Conservation (phyloP, 108 stramenopile genomes). For the Discostella stelligeroides region DNA sequence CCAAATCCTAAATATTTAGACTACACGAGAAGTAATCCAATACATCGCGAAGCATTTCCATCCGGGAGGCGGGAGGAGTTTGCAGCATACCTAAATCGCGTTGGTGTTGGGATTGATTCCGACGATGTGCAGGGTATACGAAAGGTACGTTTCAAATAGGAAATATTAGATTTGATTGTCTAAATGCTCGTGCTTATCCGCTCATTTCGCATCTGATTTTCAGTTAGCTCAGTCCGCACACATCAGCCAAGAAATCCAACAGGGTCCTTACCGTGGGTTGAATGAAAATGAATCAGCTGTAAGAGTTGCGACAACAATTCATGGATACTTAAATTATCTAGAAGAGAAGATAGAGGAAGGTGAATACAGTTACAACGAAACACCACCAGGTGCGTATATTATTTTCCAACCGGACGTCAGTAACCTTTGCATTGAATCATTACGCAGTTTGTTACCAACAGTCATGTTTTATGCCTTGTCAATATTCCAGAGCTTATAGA, state of each 20-base stretch:
- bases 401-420: too few species aligned
- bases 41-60: constrained; percentile 30
- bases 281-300: constrained; percentile 75
- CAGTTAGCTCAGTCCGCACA: constrained; percentile 83
- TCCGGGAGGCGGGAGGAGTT: constrained; percentile 60
- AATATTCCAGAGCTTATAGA: constrained; percentile 55
- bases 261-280: constrained; percentile 76
- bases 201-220: not conserved
- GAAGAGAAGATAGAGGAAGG: constrained; percentile 57
- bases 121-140: constrained; percentile 83
- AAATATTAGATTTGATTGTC: not conserved
- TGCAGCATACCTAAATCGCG: constrained; percentile 53
- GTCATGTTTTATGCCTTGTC: not conserved
- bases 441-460: too few species aligned
- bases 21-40: constrained; percentile 40
- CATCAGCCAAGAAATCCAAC: constrained; percentile 58
- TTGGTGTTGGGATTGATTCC: constrained; percentile 56
- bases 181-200: not conserved
- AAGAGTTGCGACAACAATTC: constrained; percentile 75
- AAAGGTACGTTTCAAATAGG: constrained; percentile 41
- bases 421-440: too few species aligned
- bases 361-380: constrained; percentile 48
- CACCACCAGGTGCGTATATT: constrained; percentile 36
- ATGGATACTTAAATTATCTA: constrained; percentile 77
- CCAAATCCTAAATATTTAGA: constrained; percentile 41